These are phyloP conservation scores for Penicillium desertorum DNA, from an alignment of 495 filamentous ascomycete genomes.

Conservation along the genomic window DNA sequence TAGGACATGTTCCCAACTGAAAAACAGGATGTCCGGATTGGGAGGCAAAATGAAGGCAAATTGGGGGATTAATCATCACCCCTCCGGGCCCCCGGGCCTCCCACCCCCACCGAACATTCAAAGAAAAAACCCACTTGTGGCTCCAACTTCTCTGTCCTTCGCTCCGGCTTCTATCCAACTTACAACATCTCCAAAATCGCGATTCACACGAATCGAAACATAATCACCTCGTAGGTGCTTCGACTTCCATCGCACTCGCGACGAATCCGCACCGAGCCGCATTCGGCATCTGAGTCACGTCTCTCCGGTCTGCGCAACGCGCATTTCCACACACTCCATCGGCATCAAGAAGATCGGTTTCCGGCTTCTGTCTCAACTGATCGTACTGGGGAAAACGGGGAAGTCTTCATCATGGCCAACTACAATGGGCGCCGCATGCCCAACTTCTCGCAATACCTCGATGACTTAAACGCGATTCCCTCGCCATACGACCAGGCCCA, in stretches of 20 bases:
- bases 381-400: background rate
- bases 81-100: constrained; percentile 6
- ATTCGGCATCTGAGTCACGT: constrained; percentile 26
- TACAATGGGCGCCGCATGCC: constrained; percentile 70
- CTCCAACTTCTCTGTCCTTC: constrained; percentile 11
- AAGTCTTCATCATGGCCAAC: constrained; percentile 54
- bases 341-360: constrained; percentile 2
- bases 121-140: constrained; percentile 19
- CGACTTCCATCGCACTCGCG: background rate
- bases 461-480: constrained; percentile 77
- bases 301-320: constrained; percentile 10
- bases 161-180: constrained; percentile 12
- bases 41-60: constrained; percentile 7
- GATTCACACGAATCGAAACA: background rate
- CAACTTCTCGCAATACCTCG: constrained; percentile 85
- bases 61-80: constrained; percentile 27
- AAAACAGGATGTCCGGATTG: background rate
- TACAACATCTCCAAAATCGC: background rate
- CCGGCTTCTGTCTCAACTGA: background rate
- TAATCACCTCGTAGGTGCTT: constrained; percentile 1
- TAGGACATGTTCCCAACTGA: background rate
- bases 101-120: constrained; percentile 16
- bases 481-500: constrained; percentile 63
- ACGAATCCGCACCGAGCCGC: constrained; percentile 19
- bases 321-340: constrained; percentile 9